Evolutionary conservation across 2,329 filamentous ascomycete genomes (phyloP).

Genomic region (Drechslerella stenobrocha): DNA sequence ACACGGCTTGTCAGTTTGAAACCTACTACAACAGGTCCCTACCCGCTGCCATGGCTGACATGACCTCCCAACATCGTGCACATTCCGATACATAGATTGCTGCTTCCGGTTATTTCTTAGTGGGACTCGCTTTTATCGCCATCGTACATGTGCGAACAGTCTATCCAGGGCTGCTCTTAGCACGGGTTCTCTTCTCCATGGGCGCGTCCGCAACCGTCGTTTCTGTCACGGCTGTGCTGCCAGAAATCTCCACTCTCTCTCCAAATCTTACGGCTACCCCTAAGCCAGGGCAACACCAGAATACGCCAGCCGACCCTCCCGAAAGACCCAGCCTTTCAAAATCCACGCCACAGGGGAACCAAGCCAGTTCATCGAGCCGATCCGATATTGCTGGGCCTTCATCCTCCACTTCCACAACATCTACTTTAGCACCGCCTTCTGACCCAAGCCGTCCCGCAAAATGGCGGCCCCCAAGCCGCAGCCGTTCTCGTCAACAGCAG

Average conservation of each 20-base stretch:
- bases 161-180: conserved; percentile 84
- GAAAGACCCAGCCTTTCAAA: conserved; percentile 13
- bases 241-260: conserved; percentile 63
- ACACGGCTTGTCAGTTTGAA: conserved; percentile 60
- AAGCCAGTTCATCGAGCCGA: conserved; percentile 21
- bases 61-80: conserved; percentile 10
- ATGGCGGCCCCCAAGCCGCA: conserved; percentile 41
- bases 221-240: conserved; percentile 81
- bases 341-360: conserved; percentile 28
- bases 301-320: conserved; percentile 15
- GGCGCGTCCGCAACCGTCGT: conserved; percentile 74
- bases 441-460: conserved; percentile 12
- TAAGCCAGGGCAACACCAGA: conserved; percentile 17
- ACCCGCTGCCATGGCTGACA: neutral
- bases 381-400: conserved; percentile 18
- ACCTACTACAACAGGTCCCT: neutral
- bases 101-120: conserved; percentile 77
- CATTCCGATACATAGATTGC: conserved; percentile 57
- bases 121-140: conserved; percentile 73
- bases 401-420: conserved; percentile 25
- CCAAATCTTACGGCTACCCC: conserved; percentile 1
- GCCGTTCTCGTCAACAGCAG: conserved; percentile 34
- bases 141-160: conserved; percentile 86
- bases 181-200: conserved; percentile 81
- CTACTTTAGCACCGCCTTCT: conserved; percentile 13